Percentiles rank a stretch among this genome's conserved stretches.
Evolutionary conservation across 2,329 filamentous ascomycete species (phyloP).

Genomic region (Alternaria sp.): DNA sequence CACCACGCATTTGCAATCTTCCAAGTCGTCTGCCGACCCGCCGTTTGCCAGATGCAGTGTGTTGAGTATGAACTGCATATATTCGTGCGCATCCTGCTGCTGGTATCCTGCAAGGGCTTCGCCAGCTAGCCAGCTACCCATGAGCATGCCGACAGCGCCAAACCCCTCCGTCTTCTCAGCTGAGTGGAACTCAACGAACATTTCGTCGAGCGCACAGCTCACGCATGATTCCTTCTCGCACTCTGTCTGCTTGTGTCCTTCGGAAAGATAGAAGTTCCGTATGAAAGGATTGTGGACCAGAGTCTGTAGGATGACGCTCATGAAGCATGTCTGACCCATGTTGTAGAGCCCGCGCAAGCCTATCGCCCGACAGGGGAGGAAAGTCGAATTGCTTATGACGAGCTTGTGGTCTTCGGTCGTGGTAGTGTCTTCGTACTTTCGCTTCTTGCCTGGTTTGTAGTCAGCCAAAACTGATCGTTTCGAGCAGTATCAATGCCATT

Average conservation of each 20-base stretch:
- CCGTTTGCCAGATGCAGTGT: slow-evolving; percentile 83
- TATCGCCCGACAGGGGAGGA: slow-evolving; percentile 82
- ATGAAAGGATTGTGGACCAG: slow-evolving; percentile 93
- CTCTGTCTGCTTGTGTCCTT: slow-evolving; percentile 81
- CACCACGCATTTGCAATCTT: slow-evolving; percentile 82
- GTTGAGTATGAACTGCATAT: slow-evolving; percentile 94
- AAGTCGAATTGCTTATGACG: slow-evolving; percentile 78
- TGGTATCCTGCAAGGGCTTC: slow-evolving; percentile 77
- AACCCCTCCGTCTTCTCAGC: slow-evolving; percentile 86
- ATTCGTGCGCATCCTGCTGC: slow-evolving; percentile 97
- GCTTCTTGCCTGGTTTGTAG: slow-evolving; percentile 65
- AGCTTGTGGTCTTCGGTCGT: slow-evolving; percentile 74
- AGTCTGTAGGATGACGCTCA: slow-evolving; percentile 93
- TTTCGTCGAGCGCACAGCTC: slow-evolving; percentile 68
- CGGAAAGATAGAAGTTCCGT: slow-evolving; percentile 88
- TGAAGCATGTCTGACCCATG: slow-evolving; percentile 97
- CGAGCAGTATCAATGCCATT: slow-evolving; percentile 1
- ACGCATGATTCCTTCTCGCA: slow-evolving; percentile 69
- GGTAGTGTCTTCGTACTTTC: slow-evolving; percentile 75
- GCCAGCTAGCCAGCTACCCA: slow-evolving; percentile 88
- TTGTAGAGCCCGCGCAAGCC: slow-evolving; percentile 94
- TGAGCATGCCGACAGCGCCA: slow-evolving; percentile 86
- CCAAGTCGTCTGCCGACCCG: slow-evolving; percentile 55
- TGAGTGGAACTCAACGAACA: slow-evolving; percentile 70
- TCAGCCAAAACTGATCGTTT: slow-evolving; percentile 35